Conservation (phyloP, 2,329 filamentous ascomycete species). For the Talaromyces funiculosus region DNA sequence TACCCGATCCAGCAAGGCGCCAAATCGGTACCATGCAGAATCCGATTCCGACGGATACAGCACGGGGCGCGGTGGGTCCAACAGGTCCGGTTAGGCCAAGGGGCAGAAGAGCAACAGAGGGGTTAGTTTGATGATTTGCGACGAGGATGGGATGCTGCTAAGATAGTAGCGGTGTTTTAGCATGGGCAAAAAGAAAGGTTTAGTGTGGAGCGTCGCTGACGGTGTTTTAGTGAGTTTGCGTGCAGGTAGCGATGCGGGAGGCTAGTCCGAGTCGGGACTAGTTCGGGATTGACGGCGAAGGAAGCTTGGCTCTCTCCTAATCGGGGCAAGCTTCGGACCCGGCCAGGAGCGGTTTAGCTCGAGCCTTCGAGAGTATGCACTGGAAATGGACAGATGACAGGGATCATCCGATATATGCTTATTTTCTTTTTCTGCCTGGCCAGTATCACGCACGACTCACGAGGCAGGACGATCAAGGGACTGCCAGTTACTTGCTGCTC, state of each 20-base stretch:
- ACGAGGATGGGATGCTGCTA: not conserved
- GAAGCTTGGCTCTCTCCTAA: not conserved
- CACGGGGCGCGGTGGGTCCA: not conserved
- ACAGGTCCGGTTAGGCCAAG: not conserved
- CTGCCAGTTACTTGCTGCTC: not conserved
- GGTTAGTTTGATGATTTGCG: constrained; percentile 2
- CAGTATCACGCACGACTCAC: not conserved
- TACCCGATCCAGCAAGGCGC: not conserved
- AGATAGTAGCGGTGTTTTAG: not conserved
- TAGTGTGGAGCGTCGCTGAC: not conserved
- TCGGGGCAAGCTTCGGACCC: constrained; percentile 8
- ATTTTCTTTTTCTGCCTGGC: not conserved
- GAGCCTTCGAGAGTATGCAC: not conserved
- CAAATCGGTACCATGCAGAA: not conserved
- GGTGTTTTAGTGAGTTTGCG: constrained; percentile 1
- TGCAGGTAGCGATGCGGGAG: not conserved
- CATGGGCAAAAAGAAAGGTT: not conserved
- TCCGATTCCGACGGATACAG: constrained; percentile 3
- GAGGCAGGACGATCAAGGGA: not conserved
- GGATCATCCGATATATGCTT: not conserved
- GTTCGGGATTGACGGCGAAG: not conserved
- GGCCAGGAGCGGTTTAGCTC: constrained; percentile 4
- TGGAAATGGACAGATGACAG: not conserved
- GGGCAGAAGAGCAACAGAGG: constrained; percentile 1
- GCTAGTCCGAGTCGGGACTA: not conserved